phyloP scores from a whole-genome alignment of 345 rosid species.

The Heritiera fomes region DNA sequence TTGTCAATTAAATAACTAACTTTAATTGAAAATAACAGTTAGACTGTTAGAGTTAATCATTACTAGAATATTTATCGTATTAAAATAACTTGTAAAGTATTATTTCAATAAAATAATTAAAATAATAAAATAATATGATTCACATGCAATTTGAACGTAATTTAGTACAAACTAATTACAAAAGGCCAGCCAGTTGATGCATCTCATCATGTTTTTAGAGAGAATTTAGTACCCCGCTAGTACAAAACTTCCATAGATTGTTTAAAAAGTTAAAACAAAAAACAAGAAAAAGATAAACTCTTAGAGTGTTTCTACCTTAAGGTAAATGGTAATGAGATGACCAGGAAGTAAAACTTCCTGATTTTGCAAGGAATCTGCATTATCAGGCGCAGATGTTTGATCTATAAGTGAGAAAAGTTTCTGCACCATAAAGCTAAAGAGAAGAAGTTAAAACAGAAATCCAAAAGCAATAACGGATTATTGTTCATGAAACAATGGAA shows the following conservation, averaged over 20 bases:
- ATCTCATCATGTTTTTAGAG: neutral
- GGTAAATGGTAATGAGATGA: constrained; percentile 80
- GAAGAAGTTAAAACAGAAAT: constrained; percentile 29
- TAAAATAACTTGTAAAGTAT: constrained; percentile 1
- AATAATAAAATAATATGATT: neutral
- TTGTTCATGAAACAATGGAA: neutral
- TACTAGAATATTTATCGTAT: neutral
- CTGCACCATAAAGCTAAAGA: constrained; percentile 84
- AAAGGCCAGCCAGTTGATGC: neutral
- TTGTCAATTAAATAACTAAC: neutral
- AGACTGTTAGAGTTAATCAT: no score
- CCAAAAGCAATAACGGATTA: constrained; percentile 12
- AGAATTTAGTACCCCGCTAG: neutral
- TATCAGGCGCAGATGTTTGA: constrained; percentile 85
- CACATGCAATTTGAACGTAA: neutral
- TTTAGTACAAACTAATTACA: neutral
- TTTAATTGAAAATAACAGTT: neutral
- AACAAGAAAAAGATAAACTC: neutral
- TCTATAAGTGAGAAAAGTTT: constrained; percentile 93
- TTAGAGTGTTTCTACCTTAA: constrained; percentile 57
- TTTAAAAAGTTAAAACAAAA: neutral
- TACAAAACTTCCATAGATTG: neutral
- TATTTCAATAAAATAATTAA: neutral
- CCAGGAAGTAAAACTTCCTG: constrained; percentile 96
- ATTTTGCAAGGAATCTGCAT: constrained; percentile 92